phyloP scores from a whole-genome alignment of 257 asterid genomes.

The Solanum chilense region DNA sequence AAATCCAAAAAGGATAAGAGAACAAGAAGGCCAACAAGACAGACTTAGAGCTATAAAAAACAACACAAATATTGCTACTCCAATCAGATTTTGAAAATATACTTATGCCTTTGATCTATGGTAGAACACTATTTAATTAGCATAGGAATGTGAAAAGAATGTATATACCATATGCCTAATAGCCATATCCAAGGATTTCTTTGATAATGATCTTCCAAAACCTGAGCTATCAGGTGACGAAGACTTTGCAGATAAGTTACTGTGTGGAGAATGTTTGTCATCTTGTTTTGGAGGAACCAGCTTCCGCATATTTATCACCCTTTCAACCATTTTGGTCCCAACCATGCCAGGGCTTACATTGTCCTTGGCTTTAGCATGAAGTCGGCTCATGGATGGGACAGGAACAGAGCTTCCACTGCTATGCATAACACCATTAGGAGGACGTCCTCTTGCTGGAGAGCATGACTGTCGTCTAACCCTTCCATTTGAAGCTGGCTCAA shows the following conservation, averaged over 20 bases:
- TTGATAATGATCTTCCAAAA: slow-evolving; percentile 89
- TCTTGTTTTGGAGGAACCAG: slow-evolving; percentile 86
- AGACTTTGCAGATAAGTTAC: slow-evolving; percentile 82
- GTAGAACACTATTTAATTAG: background rate
- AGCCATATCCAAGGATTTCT: slow-evolving; percentile 98
- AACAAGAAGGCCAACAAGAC: background rate
- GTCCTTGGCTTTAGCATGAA: slow-evolving; percentile 92
- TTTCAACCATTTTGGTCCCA: slow-evolving; percentile 96
- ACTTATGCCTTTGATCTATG: background rate
- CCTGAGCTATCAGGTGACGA: slow-evolving; percentile 90
- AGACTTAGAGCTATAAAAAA: background rate
- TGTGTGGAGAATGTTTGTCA: slow-evolving; percentile 67
- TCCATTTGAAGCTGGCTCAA: slow-evolving; percentile 76
- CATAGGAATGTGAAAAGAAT: slow-evolving; percentile 11
- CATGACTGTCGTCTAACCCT: slow-evolving; percentile 88
- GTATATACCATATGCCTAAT: slow-evolving; percentile 88
- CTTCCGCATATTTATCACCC: slow-evolving; percentile 94
- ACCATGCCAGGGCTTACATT: slow-evolving; percentile 70
- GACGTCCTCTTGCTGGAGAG: slow-evolving; percentile 94
- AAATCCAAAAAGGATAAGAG: background rate
- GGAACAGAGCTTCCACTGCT: slow-evolving; percentile 71
- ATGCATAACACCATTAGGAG: slow-evolving; percentile 71
- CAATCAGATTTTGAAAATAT: slow-evolving; percentile 44
- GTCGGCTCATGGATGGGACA: slow-evolving; percentile 69
- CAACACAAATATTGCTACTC: background rate